Percentiles rank a stretch among this genome's conserved stretches.
These are phyloP conservation scores for Paramyrothecium sp. DNA, from an alignment of 2,329 filamentous ascomycete species.

Conservation along the genomic window DNA sequence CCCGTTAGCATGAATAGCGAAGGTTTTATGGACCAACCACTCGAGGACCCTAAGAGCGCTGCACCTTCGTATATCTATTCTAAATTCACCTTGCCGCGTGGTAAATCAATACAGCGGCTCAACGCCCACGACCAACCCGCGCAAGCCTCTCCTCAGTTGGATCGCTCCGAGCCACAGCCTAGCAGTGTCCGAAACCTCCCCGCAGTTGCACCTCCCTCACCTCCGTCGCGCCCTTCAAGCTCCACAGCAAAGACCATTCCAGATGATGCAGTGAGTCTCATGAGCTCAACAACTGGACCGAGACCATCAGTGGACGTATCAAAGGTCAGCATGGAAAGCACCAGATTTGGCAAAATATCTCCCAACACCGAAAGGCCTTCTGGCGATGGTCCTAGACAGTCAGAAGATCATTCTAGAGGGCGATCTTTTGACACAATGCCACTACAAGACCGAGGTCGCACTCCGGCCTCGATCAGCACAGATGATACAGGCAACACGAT, in stretches of 20 bases:
- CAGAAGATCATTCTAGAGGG: conserved; percentile 48
- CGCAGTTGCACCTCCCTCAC: conserved; percentile 55
- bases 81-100: conserved; percentile 79
- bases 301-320: conserved; percentile 50
- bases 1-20: conserved; percentile 73
- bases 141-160: conserved; percentile 15
- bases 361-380: conserved; percentile 44
- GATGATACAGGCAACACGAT: conserved; percentile 57
- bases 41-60: conserved; percentile 45
- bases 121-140: conserved; percentile 55
- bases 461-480: conserved; percentile 47
- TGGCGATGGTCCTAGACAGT: conserved; percentile 39
- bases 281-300: conserved; percentile 24
- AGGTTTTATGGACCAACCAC: conserved; percentile 54
- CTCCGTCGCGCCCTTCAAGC: conserved; percentile 59
- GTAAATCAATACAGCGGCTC: conserved; percentile 72
- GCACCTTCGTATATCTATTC: conserved; percentile 82
- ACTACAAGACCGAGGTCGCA: conserved; percentile 14
- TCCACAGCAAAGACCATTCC: conserved; percentile 41
- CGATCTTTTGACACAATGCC: conserved; percentile 26
- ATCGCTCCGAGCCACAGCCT: conserved; percentile 6
- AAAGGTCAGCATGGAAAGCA: conserved; percentile 48
- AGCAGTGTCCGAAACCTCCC: conserved; percentile 42
- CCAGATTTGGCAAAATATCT: conserved; percentile 39
- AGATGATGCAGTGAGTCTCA: conserved; percentile 32